These are phyloP conservation scores for Zygosaccharomyces bisporus DNA, from an alignment of 805 yeast genomes.

Conservation along the genomic window DNA sequence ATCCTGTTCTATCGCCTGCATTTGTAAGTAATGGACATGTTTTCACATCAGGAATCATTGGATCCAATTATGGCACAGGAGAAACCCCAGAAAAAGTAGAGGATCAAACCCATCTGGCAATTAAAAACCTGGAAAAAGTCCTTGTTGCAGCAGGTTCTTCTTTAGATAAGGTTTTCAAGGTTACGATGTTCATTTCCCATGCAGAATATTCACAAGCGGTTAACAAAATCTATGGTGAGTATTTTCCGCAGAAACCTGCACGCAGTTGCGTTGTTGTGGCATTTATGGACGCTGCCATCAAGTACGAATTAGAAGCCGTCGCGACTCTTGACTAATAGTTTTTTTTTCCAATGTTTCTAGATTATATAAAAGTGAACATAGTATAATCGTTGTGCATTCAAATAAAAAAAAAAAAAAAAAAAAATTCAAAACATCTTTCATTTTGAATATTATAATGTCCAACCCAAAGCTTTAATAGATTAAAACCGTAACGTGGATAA, in stretches of 20 bases:
- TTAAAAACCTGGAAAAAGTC: slow-evolving; percentile 41
- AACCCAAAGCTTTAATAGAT: too few relatives aligned
- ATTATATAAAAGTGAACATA: too few relatives aligned
- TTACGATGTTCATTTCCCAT: slow-evolving; percentile 45
- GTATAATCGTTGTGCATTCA: too few relatives aligned
- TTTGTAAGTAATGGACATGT: slow-evolving; percentile 38
- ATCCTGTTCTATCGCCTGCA: slow-evolving; percentile 40
- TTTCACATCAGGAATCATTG: slow-evolving; percentile 49
- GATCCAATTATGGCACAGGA: slow-evolving; percentile 40
- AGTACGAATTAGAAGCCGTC: slow-evolving; percentile 47
- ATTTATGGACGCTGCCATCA: slow-evolving; percentile 48
- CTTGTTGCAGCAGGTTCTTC: slow-evolving; percentile 45
- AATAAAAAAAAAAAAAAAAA: too few relatives aligned
- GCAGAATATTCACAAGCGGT: slow-evolving; percentile 40
- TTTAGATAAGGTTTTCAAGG: slow-evolving; percentile 45
- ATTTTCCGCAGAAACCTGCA: slow-evolving; percentile 48
- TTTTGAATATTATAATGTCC: too few relatives aligned
- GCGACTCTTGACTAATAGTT: slow-evolving; percentile 42
- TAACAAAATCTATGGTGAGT: slow-evolving; percentile 45
- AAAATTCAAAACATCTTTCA: too few relatives aligned
- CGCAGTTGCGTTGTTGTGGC: slow-evolving; percentile 50
- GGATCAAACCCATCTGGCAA: slow-evolving; percentile 44
- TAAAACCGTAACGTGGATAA: too few relatives aligned
- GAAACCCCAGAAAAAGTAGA: slow-evolving; percentile 41
- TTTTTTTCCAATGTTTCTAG: too few relatives aligned